Evolutionary conservation across 257 asterid genomes (phyloP).

Genomic region (Paraleonurus japonicus): DNA sequence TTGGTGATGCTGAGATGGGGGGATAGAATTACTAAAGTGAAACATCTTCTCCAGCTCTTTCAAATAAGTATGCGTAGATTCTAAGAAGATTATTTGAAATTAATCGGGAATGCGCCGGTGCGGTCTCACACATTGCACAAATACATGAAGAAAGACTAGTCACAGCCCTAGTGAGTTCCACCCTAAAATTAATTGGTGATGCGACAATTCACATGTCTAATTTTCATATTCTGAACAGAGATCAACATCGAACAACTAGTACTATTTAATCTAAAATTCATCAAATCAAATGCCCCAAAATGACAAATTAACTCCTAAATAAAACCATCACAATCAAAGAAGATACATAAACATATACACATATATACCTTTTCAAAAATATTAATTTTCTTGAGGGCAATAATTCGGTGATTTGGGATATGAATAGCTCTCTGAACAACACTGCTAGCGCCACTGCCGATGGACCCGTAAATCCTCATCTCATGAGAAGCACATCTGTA

Average conservation of each 20-base stretch:
- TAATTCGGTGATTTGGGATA: slow-evolving; percentile 88
- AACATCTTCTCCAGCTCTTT: not conserved
- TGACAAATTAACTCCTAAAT: slow-evolving; percentile 3
- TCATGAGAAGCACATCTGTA: slow-evolving; percentile 91
- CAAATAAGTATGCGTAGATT: not conserved
- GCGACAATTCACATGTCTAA: too few relatives aligned
- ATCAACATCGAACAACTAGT: slow-evolving; percentile 1
- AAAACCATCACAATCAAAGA: not conserved
- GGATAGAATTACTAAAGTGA: not conserved
- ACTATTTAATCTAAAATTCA: not conserved
- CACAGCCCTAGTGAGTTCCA: too few relatives aligned
- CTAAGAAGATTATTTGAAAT: not conserved
- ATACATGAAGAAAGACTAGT: too few relatives aligned
- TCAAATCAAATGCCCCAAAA: not conserved
- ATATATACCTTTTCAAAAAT: slow-evolving; percentile 82
- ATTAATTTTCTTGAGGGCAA: slow-evolving; percentile 96
- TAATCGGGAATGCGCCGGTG: too few relatives aligned
- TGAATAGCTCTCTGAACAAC: slow-evolving; percentile 98
- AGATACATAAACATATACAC: not conserved
- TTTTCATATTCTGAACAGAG: too few relatives aligned
- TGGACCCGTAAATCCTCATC: slow-evolving; percentile 91
- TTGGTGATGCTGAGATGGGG: not conserved
- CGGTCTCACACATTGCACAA: too few relatives aligned
- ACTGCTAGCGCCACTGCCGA: slow-evolving; percentile 98
- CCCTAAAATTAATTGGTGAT: too few relatives aligned